Evolutionary conservation across 2,329 filamentous ascomycete genomes (phyloP), one percentile per base, ranked within the genome.

Genomic region (Colletotrichum eremochloae): DNA sequence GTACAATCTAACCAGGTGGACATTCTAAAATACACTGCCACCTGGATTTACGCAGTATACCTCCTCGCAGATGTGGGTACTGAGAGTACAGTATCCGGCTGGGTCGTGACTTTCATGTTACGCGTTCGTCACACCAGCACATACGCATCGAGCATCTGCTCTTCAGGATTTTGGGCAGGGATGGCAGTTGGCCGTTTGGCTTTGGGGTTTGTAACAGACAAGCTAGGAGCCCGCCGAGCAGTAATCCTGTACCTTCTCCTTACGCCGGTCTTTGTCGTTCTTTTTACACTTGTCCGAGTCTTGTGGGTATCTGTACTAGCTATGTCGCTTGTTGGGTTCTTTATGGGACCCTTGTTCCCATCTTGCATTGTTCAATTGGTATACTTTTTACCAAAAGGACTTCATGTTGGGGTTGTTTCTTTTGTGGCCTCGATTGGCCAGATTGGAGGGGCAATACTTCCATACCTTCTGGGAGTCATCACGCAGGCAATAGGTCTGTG

Each of bases 71-170:
- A 85, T 70, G 81, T 85, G 5, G 84, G 84, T 20, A 84, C 82
- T 20, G 84, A 86, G 71, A 80, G 80, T 29, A 81, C 81, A 0
- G 83, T 86, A 0, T 84, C 82, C 3, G 83, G 83, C 42, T 86
- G 84, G 84, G 79, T 86, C 12, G 81, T 85, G 1, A 81, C 83
- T 0, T 86, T 83, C 77, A 85, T 86, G 82, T 76, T 78, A 5
- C 80, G 84, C 2, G 77, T 79, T 18, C 83, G 83, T 5, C 76
- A 81, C 52, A 77, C 80, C 0, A 78, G 81, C 5, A 76, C 79
- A 0, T 81, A 82, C 15, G 73, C 82, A 0, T 80, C 84, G 6
- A 81, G 81, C 11, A 75, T 85, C 0, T 81, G 82, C 12, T 84
- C 83, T 0, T 84, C 84, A 1, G 80, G 80, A 0, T 86, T 84